phyloP scores from a whole-genome alignment of 139 green algal genomes.

The Haematococcus sp. region DNA sequence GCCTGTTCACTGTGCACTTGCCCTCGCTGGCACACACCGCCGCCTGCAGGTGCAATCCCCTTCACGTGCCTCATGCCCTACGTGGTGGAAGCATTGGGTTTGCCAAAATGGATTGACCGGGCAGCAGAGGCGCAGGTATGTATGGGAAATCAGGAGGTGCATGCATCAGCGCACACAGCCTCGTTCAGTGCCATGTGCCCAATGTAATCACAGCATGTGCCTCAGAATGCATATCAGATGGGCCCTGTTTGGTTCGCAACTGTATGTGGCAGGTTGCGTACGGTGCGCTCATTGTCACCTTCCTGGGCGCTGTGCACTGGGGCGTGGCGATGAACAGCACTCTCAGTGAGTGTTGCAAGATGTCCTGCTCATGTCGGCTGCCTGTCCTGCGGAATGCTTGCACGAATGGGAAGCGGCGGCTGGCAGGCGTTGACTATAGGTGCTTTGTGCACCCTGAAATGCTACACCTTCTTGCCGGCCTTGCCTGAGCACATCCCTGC shows the following conservation, averaged over 20 bases:
- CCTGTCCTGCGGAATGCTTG: neutral
- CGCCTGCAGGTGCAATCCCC: slow-evolving; percentile 61
- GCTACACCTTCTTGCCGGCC: slow-evolving; percentile 72
- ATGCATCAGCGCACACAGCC: no score
- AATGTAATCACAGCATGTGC: no score
- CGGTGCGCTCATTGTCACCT: slow-evolving; percentile 76
- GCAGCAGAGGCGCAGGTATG: neutral
- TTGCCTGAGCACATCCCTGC: slow-evolving; percentile 58
- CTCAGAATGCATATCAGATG: no score
- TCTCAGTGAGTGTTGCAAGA: slow-evolving; percentile 6
- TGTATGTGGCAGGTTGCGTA: slow-evolving; percentile 81
- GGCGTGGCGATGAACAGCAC: slow-evolving; percentile 72
- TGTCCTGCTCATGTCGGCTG: neutral
- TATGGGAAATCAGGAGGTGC: no score
- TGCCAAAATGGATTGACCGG: slow-evolving; percentile 11
- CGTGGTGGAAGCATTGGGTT: slow-evolving; percentile 15
- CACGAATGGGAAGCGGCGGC: no score
- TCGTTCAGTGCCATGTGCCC: no score
- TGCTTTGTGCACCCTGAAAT: slow-evolving; percentile 67
- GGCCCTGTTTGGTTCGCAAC: no score
- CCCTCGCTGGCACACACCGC: no score
- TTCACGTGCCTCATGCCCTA: slow-evolving; percentile 70
- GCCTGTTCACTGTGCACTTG: no score
- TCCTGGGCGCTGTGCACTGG: slow-evolving; percentile 92
- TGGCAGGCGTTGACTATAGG: neutral